Conservation (phyloP, 2,329 filamentous ascomycete species). For the Beauveria brongniartii region DNA sequence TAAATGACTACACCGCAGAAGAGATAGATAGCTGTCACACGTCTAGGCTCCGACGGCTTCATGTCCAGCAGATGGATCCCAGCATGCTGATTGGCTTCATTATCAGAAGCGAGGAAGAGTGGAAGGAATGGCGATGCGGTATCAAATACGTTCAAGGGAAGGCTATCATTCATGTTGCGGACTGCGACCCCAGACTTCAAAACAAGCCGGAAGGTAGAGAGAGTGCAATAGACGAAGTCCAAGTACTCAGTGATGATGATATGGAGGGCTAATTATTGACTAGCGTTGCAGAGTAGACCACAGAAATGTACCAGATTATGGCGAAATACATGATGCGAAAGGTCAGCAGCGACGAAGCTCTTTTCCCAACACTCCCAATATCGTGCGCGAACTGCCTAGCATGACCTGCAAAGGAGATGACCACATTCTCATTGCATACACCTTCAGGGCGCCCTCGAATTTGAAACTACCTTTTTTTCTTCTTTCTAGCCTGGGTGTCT, state of each 20-base stretch:
- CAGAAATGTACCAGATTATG: not conserved
- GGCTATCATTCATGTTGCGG: constrained; percentile 75
- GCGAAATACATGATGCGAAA: not conserved
- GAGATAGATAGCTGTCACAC: constrained; percentile 85
- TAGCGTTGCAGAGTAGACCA: not conserved
- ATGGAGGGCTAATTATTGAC: constrained; percentile 12
- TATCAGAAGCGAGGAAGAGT: constrained; percentile 74
- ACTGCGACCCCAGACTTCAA: constrained; percentile 53
- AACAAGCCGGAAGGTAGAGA: constrained; percentile 51
- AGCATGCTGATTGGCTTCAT: constrained; percentile 96
- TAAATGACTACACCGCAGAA: constrained; percentile 54
- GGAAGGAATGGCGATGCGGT: constrained; percentile 71
- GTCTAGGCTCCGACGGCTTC: constrained; percentile 69
- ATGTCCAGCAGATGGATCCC: constrained; percentile 90
- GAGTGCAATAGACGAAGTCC: constrained; percentile 80
- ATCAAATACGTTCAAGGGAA: constrained; percentile 72
- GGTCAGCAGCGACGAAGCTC: not conserved
- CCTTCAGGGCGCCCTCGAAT: not conserved
- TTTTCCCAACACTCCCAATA: not conserved
- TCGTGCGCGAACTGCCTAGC: not conserved
- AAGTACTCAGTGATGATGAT: constrained; percentile 70
- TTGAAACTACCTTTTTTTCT: not conserved
- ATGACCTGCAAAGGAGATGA: not conserved
- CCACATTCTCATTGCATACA: not conserved
- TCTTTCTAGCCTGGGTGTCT: not conserved